Evolutionary conservation across 345 rosid genomes (phyloP), one percentile per base, ranked within the genome.

Genomic region (Aegle marmelos): DNA sequence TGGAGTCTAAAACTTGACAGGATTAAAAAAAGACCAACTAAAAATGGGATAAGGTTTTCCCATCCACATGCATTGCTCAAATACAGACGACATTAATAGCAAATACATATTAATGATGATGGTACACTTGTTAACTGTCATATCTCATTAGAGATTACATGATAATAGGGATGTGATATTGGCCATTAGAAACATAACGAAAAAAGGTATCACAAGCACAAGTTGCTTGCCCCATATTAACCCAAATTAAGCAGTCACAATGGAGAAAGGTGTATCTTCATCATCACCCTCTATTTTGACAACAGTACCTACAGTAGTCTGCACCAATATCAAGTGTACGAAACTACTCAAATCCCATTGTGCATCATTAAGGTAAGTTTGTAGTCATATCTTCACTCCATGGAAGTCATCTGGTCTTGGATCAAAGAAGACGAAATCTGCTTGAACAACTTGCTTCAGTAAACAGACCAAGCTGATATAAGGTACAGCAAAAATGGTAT

Each of bases 311-410:
- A 96, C 97, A 0, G 94, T 88, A 4, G 93, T 84, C 78, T 96
- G 98, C 54, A 76, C 95, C 89, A 92, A 68, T 72, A 96, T 89
- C 85, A 94, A 73, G 86, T 92, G 97, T 54, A 90, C 93, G 76
- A 94, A 96, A 48, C 93, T 90, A 78, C 93, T 94, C 88, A 94
- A 89, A 83, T 92, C 95, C 99, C 99, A 96, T 75, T 89, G 83
- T 79, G 82, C 78, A 56, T 89, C 85, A 84, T 89, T 97, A 39
- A 92, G 94, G 84, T 90, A 94, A 77, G 85, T 82, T 56, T 85
- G 94, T 63, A 94, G 79, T 75, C 91, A 84, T 7, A 84, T 82
- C 89, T 90, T 94, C 73, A 91, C 94, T 11, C 98, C 97, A 16
- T 92, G 92, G 67, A 91, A 96, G 66, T 96, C 97, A 10, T 87